These are phyloP conservation scores for Aspergillus quadricinctus DNA, from an alignment of 2,329 filamentous ascomycete species.

Conservation along the genomic window DNA sequence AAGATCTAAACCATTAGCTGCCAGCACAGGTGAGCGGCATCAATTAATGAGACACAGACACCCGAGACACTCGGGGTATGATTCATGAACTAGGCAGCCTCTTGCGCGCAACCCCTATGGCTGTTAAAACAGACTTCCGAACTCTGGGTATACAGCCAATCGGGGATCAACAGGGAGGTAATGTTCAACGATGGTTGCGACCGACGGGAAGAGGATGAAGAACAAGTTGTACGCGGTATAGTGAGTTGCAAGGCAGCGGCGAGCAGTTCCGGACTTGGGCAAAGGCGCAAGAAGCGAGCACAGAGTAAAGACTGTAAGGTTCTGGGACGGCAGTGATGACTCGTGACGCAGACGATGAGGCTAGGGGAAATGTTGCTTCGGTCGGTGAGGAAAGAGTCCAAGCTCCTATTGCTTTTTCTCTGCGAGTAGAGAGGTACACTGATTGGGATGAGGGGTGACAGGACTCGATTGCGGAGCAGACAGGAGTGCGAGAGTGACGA, in stretches of 20 bases:
- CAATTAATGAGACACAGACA: slow-evolving; percentile 21
- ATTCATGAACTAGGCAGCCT: slow-evolving; percentile 1
- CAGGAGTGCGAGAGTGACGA: slow-evolving; percentile 21
- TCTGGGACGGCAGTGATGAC: slow-evolving; percentile 15
- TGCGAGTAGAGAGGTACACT: not conserved
- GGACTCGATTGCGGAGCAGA: slow-evolving; percentile 21
- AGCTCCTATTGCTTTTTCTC: slow-evolving; percentile 2
- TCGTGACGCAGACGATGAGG: slow-evolving; percentile 17
- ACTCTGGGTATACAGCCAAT: slow-evolving; percentile 5
- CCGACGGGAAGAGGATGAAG: slow-evolving; percentile 8
- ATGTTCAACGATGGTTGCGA: not conserved
- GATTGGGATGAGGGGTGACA: slow-evolving; percentile 20
- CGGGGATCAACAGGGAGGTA: slow-evolving; percentile 1
- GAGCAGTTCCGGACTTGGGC: slow-evolving; percentile 11
- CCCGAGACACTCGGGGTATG: slow-evolving; percentile 7
- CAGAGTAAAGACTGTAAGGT: slow-evolving; percentile 19
- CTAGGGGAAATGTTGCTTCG: slow-evolving; percentile 9
- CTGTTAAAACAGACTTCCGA: not conserved
- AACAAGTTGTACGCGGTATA: slow-evolving; percentile 9
- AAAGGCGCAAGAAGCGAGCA: slow-evolving; percentile 5
- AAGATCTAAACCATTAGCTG: slow-evolving; percentile 19
- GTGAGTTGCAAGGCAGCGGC: slow-evolving; percentile 8
- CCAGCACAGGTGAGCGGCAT: slow-evolving; percentile 23
- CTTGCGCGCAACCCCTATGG: not conserved
- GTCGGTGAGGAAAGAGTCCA: slow-evolving; percentile 3